Conservation (phyloP, 192 early-diverging fungal species). For the Coemansia sp. region DNA sequence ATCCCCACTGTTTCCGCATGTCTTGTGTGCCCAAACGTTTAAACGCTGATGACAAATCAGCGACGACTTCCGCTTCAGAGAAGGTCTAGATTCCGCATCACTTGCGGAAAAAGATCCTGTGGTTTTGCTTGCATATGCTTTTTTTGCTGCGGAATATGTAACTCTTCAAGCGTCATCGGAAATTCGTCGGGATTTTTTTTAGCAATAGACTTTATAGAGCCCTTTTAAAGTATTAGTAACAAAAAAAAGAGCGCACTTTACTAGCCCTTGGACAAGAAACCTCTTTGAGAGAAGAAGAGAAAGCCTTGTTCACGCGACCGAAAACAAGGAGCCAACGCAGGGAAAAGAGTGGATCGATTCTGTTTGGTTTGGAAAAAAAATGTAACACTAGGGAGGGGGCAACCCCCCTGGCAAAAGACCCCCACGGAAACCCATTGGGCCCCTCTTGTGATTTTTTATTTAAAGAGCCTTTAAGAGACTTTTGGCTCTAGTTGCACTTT, state of each 20-base stretch:
- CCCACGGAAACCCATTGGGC: neutral
- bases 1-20: neutral
- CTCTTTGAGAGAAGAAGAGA: too few species aligned
- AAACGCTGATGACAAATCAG: neutral
- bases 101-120: neutral
- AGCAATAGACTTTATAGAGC: too few species aligned
- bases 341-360: neutral
- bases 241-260: too few species aligned
- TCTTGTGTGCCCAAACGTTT: too few species aligned
- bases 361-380: neutral
- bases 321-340: neutral
- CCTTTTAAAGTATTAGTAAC: too few species aligned
- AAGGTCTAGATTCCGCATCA: slow-evolving; percentile 6
- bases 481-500: neutral
- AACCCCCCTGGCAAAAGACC: neutral
- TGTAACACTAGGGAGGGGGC: slow-evolving; percentile 2
- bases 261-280: too few species aligned
- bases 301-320: too few species aligned
- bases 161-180: neutral
- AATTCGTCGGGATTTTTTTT: neutral
- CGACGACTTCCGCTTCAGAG: neutral
- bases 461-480: neutral
- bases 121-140: neutral
- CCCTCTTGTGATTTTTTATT: neutral
- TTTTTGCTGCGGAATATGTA: slow-evolving; percentile 7